phyloP scores from a whole-genome alignment of 352 stramenopile species.

The Albugo candida region DNA sequence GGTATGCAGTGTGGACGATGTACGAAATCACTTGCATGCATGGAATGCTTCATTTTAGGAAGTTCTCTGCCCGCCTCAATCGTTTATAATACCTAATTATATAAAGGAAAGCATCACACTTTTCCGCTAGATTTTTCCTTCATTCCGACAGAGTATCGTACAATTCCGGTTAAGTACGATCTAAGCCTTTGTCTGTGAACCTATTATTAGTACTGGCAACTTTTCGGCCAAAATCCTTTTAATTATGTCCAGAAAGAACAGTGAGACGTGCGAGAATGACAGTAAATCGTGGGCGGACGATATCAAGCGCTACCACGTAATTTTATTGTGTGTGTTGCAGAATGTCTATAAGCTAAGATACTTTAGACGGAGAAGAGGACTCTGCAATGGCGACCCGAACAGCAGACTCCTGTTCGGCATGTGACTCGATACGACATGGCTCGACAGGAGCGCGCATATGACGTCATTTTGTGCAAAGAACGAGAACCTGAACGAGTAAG shows the following conservation, averaged over 20 bases:
- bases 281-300: slow-evolving; percentile 20
- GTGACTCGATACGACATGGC: slow-evolving; percentile 54
- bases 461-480: slow-evolving; percentile 43
- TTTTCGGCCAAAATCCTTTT: no score
- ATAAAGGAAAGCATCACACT: no score
- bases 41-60: slow-evolving; percentile 46
- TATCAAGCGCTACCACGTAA: slow-evolving; percentile 34
- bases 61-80: no score
- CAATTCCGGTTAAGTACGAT: no score
- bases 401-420: slow-evolving; percentile 31
- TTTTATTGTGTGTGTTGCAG: not conserved
- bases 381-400: slow-evolving; percentile 32
- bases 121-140: no score
- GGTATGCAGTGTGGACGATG: slow-evolving; percentile 27
- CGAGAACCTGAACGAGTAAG: slow-evolving; percentile 27
- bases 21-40: slow-evolving; percentile 45
- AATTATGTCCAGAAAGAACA: no score
- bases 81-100: no score
- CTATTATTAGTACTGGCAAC: no score
- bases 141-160: not conserved
- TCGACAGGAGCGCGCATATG: slow-evolving; percentile 44
- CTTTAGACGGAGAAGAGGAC: slow-evolving; percentile 19
- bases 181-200: no score
- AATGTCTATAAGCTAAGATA: not conserved
- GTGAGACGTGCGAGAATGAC: no score